Evolutionary conservation across 164 flowering plant genomes (phyloP), one percentile per base, ranked within the genome.

Genomic region (Umbellularia californica): DNA sequence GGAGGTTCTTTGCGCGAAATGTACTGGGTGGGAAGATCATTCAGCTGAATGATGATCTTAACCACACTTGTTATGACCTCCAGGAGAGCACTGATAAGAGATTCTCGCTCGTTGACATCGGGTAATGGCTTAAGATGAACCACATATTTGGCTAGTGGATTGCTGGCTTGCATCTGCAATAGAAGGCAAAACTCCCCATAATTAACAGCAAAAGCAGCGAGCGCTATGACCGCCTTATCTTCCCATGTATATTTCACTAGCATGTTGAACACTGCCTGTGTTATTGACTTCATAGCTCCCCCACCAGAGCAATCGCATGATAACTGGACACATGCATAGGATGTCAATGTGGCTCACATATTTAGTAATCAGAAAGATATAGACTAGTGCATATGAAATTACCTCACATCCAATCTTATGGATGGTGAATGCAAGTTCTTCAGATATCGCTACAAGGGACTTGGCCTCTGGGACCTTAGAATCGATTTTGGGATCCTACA

Each of bases 381-480:
- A 22, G n/a, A 50, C 14, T 7, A 3, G 24, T 25, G 20, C 12
- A 30, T 30, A 5, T 24, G 12, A 23, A 24, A 24, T 70, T 33
- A 89, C 95, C 92, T 90, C 93, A 77, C 87, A 82, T n/a, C 86
- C 82, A 58, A 91, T 77, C 72, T 71, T 80, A 14, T 88, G 76
- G 14, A 87, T 81, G 22, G 84, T 79, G 25, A 41, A 41, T 41
- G 90, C 81, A 76, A 88, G 66, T 35, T 79, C 81, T 71, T 88
- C 90, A 15, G 86, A 82, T 75, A 85, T 41, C 47, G 47, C 11
- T 41, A 0, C 11, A 41, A 7, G 11, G 47, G 47, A 9, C 47
- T 41, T 41, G 47, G 47, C 47, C 47, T 7, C 47, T 41, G 11
- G 47, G 47, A 9, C 47, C 10, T 0, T 41, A 41, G 47, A 41